Percentiles rank a stretch among this genome's conserved stretches.
Conservation (phyloP, 2,329 filamentous ascomycete genomes). For the Zymoseptoria passerinii region DNA sequence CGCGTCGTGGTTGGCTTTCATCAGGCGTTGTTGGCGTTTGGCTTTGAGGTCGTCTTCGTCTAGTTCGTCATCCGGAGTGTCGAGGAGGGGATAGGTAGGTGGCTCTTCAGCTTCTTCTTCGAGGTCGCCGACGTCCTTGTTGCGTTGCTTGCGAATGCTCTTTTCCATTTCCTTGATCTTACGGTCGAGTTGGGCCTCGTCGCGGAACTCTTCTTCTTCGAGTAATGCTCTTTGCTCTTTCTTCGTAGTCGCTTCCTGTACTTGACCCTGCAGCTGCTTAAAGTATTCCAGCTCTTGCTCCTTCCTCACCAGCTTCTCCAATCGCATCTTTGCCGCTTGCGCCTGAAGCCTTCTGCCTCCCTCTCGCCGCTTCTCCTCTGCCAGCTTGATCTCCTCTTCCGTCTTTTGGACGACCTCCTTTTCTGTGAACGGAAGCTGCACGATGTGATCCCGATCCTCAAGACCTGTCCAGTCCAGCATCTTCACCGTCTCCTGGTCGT, state of each 20-base stretch:
- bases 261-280: constrained; percentile 66
- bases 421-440: constrained; percentile 91
- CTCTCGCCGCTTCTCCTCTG: constrained; percentile 91
- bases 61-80: constrained; percentile 82
- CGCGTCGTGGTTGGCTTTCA: constrained; percentile 93
- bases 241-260: constrained; percentile 66
- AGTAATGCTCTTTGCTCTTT: constrained; percentile 82
- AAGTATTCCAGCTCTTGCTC: constrained; percentile 94
- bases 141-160: constrained; percentile 78
- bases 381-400: constrained; percentile 81
- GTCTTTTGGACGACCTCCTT: constrained; percentile 85
- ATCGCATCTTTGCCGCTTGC: constrained; percentile 92
- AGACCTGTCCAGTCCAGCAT: constrained; percentile 88
- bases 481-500: constrained; percentile 63
- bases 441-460: constrained; percentile 77
- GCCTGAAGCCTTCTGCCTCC: constrained; percentile 85
- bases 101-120: constrained; percentile 69
- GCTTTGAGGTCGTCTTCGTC: constrained; percentile 87
- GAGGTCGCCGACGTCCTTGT: constrained; percentile 81
- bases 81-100: constrained; percentile 79
- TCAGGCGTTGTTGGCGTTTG: constrained; percentile 82
- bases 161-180: constrained; percentile 84
- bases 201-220: constrained; percentile 79
- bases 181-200: constrained; percentile 77
- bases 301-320: constrained; percentile 92